Percentiles rank a stretch among this genome's conserved stretches.
These are phyloP conservation scores for Pseudogymnoascus sp. DNA, from an alignment of 2,329 filamentous ascomycete species.

Conservation along the genomic window DNA sequence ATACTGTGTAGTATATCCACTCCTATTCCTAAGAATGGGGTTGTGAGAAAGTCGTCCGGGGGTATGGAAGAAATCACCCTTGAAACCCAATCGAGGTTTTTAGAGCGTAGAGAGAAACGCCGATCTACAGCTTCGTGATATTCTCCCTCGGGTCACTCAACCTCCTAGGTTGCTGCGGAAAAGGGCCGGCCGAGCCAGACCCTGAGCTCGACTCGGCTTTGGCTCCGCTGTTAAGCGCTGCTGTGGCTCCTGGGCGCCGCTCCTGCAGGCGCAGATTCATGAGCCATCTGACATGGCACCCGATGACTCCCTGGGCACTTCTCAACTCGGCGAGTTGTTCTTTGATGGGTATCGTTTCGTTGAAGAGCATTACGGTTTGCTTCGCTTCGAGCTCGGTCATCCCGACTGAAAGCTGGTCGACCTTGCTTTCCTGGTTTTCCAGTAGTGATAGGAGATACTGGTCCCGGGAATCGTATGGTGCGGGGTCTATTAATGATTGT, in stretches of 20 bases:
- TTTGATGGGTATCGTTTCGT: slow-evolving; percentile 53
- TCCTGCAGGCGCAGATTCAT: slow-evolving; percentile 28
- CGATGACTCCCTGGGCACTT: slow-evolving; percentile 27
- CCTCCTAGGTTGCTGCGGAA: slow-evolving; percentile 13
- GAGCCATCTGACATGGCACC: slow-evolving; percentile 31
- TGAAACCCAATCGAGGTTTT: background rate
- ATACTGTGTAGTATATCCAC: background rate
- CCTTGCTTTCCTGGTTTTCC: slow-evolving; percentile 45
- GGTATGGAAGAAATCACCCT: background rate
- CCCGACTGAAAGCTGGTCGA: slow-evolving; percentile 49
- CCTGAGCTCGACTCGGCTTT: slow-evolving; percentile 1
- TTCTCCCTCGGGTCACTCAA: slow-evolving; percentile 22
- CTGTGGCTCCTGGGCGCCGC: slow-evolving; percentile 18
- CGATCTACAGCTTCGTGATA: slow-evolving; percentile 20
- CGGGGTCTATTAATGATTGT: slow-evolving; percentile 20
- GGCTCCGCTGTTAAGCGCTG: slow-evolving; percentile 12
- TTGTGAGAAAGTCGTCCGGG: background rate
- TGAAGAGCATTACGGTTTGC: slow-evolving; percentile 53
- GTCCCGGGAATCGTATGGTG: slow-evolving; percentile 34
- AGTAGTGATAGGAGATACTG: slow-evolving; percentile 39
- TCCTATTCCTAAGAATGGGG: background rate
- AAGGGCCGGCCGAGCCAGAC: slow-evolving; percentile 10
- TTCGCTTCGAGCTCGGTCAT: slow-evolving; percentile 51
- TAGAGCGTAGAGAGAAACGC: background rate
- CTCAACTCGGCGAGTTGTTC: slow-evolving; percentile 50